These are phyloP conservation scores for Coprinellus aureogranulatus DNA, from an alignment of 768 basidiomycete genomes.

Conservation along the genomic window DNA sequence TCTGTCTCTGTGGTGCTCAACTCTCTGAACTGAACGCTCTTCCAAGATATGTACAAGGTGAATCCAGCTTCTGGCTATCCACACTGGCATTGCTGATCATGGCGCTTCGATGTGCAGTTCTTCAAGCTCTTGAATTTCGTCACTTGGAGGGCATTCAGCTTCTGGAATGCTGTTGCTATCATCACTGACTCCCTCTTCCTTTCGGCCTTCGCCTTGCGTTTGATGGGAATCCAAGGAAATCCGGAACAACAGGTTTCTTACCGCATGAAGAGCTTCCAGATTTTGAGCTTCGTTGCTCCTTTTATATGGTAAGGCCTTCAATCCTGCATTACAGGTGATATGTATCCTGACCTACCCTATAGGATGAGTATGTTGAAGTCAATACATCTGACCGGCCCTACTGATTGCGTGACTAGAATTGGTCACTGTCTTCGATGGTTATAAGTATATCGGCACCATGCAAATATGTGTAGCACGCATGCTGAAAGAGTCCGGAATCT, in stretches of 20 bases:
- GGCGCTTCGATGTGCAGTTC: slow-evolving; percentile 40
- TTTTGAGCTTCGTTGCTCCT: slow-evolving; percentile 83
- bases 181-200: slow-evolving; percentile 72
- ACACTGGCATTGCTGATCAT: not conserved
- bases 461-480: slow-evolving; percentile 92
- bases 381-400: not conserved
- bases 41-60: slow-evolving; percentile 57
- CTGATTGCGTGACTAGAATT: slow-evolving; percentile 47
- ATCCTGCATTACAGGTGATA: not conserved
- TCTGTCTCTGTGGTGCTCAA: not conserved
- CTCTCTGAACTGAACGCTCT: not conserved
- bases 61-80: not conserved
- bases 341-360: not conserved
- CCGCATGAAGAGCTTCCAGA: slow-evolving; percentile 76
- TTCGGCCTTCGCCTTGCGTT: slow-evolving; percentile 70
- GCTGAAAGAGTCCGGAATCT: slow-evolving; percentile 90
- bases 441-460: slow-evolving; percentile 84
- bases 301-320: slow-evolving; percentile 69
- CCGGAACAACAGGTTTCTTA: slow-evolving; percentile 35
- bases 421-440: slow-evolving; percentile 58
- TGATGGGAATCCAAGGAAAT: slow-evolving; percentile 49
- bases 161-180: slow-evolving; percentile 72
- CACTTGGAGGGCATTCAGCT: slow-evolving; percentile 77
- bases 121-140: slow-evolving; percentile 71
- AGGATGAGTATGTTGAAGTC: slow-evolving; percentile 75